These are phyloP conservation scores for Macrotyloma uniflorum DNA, from an alignment of 306 rosid genomes.

Conservation along the genomic window DNA sequence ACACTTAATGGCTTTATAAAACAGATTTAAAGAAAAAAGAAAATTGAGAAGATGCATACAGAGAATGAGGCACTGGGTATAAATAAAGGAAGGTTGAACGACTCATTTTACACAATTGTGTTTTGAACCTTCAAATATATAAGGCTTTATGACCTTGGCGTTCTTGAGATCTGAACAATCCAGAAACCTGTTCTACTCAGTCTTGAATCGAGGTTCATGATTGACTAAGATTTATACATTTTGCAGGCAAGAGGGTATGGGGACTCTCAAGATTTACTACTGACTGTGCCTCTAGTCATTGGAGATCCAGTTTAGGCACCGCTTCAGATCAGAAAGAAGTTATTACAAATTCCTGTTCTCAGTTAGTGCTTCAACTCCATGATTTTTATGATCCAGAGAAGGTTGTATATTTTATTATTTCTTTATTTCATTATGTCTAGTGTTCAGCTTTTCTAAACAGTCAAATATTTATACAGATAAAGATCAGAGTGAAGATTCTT, in stretches of 20 bases:
- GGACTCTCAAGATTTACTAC: slow-evolving; percentile 71
- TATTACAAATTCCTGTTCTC: slow-evolving; percentile 81
- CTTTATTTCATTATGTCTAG: background rate
- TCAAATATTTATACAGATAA: slow-evolving; percentile 58
- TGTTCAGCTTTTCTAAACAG: slow-evolving; percentile 32
- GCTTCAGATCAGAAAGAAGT: slow-evolving; percentile 73
- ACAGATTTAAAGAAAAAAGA: background rate
- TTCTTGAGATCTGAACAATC: slow-evolving; percentile 41
- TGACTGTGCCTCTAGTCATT: slow-evolving; percentile 66
- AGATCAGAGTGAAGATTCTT: slow-evolving; percentile 78
- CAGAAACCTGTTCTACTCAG: background rate
- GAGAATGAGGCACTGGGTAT: slow-evolving; percentile 2
- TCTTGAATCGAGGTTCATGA: slow-evolving; percentile 14
- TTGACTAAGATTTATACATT: slow-evolving; percentile 37
- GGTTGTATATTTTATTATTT: slow-evolving; percentile 39
- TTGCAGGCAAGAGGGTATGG: slow-evolving; percentile 72
- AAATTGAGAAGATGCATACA: slow-evolving; percentile 6
- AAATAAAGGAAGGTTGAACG: slow-evolving; percentile 11
- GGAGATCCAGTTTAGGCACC: slow-evolving; percentile 61
- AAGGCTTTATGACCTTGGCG: background rate
- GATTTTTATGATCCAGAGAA: slow-evolving; percentile 83
- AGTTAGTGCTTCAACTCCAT: slow-evolving; percentile 80
- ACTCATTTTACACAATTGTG: background rate
- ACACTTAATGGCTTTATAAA: slow-evolving; percentile 22
- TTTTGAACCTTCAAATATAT: slow-evolving; percentile 12